phyloP scores from a whole-genome alignment of 345 rosid species.

The Hibiscus trionum region DNA sequence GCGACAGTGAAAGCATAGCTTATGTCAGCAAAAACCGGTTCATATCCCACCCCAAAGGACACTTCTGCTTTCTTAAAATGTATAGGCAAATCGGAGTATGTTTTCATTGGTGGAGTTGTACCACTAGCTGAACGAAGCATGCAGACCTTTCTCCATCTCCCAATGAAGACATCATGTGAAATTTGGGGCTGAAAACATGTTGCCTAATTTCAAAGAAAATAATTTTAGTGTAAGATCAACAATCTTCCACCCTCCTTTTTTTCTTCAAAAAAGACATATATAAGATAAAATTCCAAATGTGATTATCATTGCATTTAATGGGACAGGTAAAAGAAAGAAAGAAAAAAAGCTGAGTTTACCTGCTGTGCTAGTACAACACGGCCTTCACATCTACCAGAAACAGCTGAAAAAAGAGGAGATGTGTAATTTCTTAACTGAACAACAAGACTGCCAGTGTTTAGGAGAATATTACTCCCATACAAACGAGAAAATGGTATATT shows the following conservation, averaged over 20 bases:
- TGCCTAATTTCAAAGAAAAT: constrained; percentile 54
- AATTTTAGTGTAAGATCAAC: constrained; percentile 6
- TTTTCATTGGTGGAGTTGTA: constrained; percentile 91
- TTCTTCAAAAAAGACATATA: neutral
- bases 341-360: constrained; percentile 37
- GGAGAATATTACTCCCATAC: constrained; percentile 68
- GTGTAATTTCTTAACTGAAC: constrained; percentile 76
- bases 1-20: constrained; percentile 96
- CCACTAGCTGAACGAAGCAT: constrained; percentile 94
- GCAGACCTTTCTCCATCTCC: constrained; percentile 92
- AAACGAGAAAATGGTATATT: constrained; percentile 87
- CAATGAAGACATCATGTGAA: constrained; percentile 77
- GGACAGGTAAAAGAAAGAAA: constrained; percentile 5
- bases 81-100: constrained; percentile 78
- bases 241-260: neutral
- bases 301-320: neutral
- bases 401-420: constrained; percentile 75
- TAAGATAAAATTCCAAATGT: neutral
- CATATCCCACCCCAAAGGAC: constrained; percentile 91
- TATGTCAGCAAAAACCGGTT: constrained; percentile 87
- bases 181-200: constrained; percentile 92
- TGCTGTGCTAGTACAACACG: constrained; percentile 85
- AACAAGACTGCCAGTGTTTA: constrained; percentile 51
- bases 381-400: constrained; percentile 84
- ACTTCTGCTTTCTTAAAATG: constrained; percentile 69